Percentiles rank a stretch among this genome's conserved stretches.
Evolutionary conservation across 768 basidiomycete genomes (phyloP).

Genomic region (Tylopilus sp.): DNA sequence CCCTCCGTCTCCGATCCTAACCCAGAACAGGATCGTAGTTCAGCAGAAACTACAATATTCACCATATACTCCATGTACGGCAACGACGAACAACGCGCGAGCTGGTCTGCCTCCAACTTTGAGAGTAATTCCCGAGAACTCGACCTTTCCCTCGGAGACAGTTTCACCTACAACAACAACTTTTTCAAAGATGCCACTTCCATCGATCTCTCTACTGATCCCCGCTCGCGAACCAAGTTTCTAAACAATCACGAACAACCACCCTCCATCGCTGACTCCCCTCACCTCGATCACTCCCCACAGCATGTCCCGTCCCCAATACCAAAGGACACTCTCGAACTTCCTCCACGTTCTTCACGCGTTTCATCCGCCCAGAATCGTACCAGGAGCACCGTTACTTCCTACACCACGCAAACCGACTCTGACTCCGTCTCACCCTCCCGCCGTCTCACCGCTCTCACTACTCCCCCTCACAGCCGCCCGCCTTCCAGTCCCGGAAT

Average conservation of each 20-base stretch:
- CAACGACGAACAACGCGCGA: constrained; percentile 46
- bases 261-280: constrained; percentile 27
- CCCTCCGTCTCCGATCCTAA: constrained; percentile 18
- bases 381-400: constrained; percentile 26
- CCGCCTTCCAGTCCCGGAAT: constrained; percentile 22
- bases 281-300: constrained; percentile 18
- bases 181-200: constrained; percentile 33
- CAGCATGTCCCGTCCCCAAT: constrained; percentile 15
- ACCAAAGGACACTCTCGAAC: constrained; percentile 16
- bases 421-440: constrained; percentile 18
- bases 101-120: constrained; percentile 44
- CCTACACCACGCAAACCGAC: constrained; percentile 23
- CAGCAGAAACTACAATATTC: constrained; percentile 73
- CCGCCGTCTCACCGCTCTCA: constrained; percentile 17
- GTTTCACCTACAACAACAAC: constrained; percentile 29
- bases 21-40: constrained; percentile 45
- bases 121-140: constrained; percentile 38
- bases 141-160: constrained; percentile 32
- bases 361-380: constrained; percentile 15
- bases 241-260: constrained; percentile 21
- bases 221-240: constrained; percentile 19
- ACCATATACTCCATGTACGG: constrained; percentile 89
- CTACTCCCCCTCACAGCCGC: constrained; percentile 29
- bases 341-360: constrained; percentile 27
- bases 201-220: constrained; percentile 28